A percentile compares a stretch with the other conserved stretches of the same genome.
Evolutionary conservation across 495 filamentous ascomycete genomes (phyloP).

Genomic region (Xylaria longipes): DNA sequence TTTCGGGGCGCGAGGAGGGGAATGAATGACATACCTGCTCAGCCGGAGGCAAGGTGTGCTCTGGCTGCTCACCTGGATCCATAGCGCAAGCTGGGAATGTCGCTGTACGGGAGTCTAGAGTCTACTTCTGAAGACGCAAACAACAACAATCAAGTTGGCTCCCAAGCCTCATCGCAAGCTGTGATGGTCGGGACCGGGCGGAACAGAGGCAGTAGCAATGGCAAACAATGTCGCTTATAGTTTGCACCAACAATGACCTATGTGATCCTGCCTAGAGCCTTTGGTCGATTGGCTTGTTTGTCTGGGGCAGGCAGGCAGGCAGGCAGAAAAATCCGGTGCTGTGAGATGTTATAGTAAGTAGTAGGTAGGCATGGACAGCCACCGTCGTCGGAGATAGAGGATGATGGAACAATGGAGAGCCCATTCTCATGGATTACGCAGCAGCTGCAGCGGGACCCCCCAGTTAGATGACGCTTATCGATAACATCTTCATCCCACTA

Average conservation of each 20-base stretch:
- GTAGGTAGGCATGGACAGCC: background rate
- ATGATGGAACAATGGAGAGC: constrained; percentile 21
- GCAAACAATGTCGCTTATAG: background rate
- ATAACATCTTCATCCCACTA: constrained; percentile 8
- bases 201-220: background rate
- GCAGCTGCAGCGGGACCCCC: constrained; percentile 5
- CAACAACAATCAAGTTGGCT: constrained; percentile 9
- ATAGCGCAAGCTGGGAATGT: constrained; percentile 22
- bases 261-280: background rate
- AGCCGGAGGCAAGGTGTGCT: constrained; percentile 35
- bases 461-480: constrained; percentile 20
- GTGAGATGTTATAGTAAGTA: background rate
- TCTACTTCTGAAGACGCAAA: constrained; percentile 10
- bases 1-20: background rate
- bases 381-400: constrained; percentile 21
- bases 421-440: constrained; percentile 17
- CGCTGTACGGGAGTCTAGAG: background rate
- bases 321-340: background rate
- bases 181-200: background rate
- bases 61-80: constrained; percentile 35
- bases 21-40: constrained; percentile 36
- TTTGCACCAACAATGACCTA: background rate
- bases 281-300: background rate
- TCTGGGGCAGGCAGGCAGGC: background rate
- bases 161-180: constrained; percentile 17